These are phyloP conservation scores for Nitzschia inconspicua DNA, from an alignment of 108 stramenopile genomes.

Conservation along the genomic window DNA sequence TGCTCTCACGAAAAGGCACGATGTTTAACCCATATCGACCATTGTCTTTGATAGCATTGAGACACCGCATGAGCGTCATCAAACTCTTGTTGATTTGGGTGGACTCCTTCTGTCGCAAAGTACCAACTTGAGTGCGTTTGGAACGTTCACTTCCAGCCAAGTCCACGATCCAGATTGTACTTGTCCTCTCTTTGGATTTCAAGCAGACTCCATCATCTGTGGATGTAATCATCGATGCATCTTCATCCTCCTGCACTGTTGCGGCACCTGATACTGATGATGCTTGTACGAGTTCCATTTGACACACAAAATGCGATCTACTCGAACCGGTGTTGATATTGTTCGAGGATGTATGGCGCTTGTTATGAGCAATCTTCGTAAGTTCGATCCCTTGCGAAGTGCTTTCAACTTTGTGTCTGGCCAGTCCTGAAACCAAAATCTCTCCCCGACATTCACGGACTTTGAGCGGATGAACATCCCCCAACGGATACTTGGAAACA, in stretches of 20 bases:
- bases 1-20: conserved; percentile 95
- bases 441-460: conserved; percentile 87
- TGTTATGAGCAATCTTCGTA: conserved; percentile 53
- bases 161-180: conserved; percentile 93
- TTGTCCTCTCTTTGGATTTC: conserved; percentile 9
- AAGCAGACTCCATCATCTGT: conserved; percentile 55
- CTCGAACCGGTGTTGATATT: conserved; percentile 88
- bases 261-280: not conserved
- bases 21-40: conserved; percentile 24
- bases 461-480: conserved; percentile 57
- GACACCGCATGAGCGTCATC: conserved; percentile 96
- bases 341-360: conserved; percentile 84
- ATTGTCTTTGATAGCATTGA: conserved; percentile 81
- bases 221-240: conserved; percentile 16
- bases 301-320: conserved; percentile 93
- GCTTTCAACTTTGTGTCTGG: conserved; percentile 65
- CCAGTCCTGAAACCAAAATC: conserved; percentile 79
- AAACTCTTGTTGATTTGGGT: conserved; percentile 92
- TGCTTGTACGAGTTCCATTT: conserved; percentile 59
- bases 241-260: not conserved
- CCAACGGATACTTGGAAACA: not conserved
- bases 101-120: conserved; percentile 92
- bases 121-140: conserved; percentile 71
- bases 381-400: conserved; percentile 65
- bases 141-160: conserved; percentile 95